Base-by-base conservation (phyloP, 768 basidiomycete species). In the Suillus subaureus region DNA sequence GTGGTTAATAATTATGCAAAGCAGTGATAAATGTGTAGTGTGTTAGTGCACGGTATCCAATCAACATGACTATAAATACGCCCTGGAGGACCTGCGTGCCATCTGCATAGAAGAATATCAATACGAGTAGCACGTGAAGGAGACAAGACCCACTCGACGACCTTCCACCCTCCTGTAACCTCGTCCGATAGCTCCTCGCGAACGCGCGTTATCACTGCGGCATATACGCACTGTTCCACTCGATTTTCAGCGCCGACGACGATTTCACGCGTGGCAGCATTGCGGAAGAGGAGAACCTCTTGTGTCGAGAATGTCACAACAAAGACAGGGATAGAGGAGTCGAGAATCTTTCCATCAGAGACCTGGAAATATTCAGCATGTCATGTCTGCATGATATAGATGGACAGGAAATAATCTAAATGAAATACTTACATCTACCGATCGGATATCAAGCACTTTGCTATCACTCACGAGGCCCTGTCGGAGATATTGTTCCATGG, bases 131-230 rank as follows among this genome's bases (percentile, higher is more conserved):
- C 2, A 28, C 49, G 56, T 28, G 31, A 47, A 18, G 21, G 28
- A n/a, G 39, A 60, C 16, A 5, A 16, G 40, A 79, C 86, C 61
- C 74, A 96, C 95, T 99, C 97, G 33, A 98, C 85, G 61, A 99
- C 87, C 79, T 98, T 99, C 97, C 97, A 99, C 15, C 97, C 97
- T 51, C 94, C 96, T 0, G 97, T 99, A 54, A 97, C 83, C 76
- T 96, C 93, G 74, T 99, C 93, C 35, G 88, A 89, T 67, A 98
- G 80, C 74, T 98, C 94, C 71, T 91, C 90, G 73, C 93, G 90
- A 37, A 94, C 79, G 33, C 96, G 87, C 21, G 96, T 98, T 66
- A 99, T 78, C 1, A 94, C 96, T 31, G 95, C 94, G 21, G 92
- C 92, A 75, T 99, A 99, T 26, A 87, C 88, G 72, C 94, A 96